phyloP scores from a whole-genome alignment of 2,329 filamentous ascomycete species.

The Calonectria honghensis region DNA sequence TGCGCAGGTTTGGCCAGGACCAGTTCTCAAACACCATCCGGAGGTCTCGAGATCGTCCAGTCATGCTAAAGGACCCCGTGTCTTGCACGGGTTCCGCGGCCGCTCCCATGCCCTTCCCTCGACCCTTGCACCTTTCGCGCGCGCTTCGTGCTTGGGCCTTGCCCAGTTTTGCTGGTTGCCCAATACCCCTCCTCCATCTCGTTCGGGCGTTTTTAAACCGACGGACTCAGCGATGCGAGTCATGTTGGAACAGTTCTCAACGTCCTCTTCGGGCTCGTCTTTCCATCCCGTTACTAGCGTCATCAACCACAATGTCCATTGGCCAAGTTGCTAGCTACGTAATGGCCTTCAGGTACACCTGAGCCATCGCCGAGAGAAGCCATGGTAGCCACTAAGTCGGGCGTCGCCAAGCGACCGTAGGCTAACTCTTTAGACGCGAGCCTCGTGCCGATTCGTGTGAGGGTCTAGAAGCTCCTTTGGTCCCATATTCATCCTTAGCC shows the following conservation, averaged over 20 bases:
- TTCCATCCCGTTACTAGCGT: constrained; percentile 2
- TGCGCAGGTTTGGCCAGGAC: constrained; percentile 28
- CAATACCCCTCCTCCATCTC: constrained; percentile 26
- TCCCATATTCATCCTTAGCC: constrained; percentile 38
- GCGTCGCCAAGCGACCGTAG: constrained; percentile 34
- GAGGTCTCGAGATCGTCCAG: constrained; percentile 46
- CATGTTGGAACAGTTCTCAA: constrained; percentile 1
- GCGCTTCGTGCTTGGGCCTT: constrained; percentile 41
- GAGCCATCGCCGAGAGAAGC: constrained; percentile 35
- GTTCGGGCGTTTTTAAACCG: constrained; percentile 5
- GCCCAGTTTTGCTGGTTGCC: constrained; percentile 9
- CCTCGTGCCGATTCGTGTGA: constrained; percentile 41
- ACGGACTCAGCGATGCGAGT: constrained; percentile 12
- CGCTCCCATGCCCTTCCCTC: constrained; percentile 1
- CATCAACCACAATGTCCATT: constrained; percentile 9
- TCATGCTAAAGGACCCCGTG: constrained; percentile 4
- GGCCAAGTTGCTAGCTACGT: constrained; percentile 30
- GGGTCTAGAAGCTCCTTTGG: constrained; percentile 42
- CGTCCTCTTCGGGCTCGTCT: not conserved
- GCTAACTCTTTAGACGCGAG: constrained; percentile 24
- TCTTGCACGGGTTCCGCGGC: not conserved
- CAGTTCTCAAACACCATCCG: constrained; percentile 39
- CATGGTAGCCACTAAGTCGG: constrained; percentile 31
- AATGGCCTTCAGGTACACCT: constrained; percentile 20
- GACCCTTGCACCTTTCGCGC: not conserved